Base-by-base conservation (phyloP, 306 rosid genomes). In the Castanopsis chinensis region DNA sequence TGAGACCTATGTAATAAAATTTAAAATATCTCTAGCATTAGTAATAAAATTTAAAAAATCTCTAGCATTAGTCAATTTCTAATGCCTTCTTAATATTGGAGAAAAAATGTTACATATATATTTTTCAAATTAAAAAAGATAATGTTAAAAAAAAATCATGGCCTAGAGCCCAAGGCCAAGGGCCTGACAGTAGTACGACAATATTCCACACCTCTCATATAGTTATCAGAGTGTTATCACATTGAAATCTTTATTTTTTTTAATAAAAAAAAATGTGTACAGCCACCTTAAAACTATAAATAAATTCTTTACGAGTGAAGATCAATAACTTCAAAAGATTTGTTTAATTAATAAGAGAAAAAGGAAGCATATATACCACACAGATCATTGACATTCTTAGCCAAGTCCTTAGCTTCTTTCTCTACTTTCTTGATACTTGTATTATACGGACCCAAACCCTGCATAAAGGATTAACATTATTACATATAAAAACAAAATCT, bases 371-470 rank as follows among this genome's bases (percentile, higher is more conserved):
- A 49, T 49, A 49, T 84, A 96, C 99, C 98, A 69, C 94, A 87
- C 54, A 96, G 83, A 81, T 96, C 99, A 86, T 96, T 96, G 74
- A 96, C 96, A 76, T 89, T 91, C 89, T 93, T 96, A 9, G 97
- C 99, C 99, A 89, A 89, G 10, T 89, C 99, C 84, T 96, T 96
- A 41, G 91, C 90, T 83, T 96, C 99, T 83, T 91, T 96, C 84
- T 96, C 99, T 6, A 45, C 92, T 65, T 90, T 89, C 87, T 96
- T 96, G 52, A 93, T 96, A 74, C 86, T 85, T 7, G 90, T 86
- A 59, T 97, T 91, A 64, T 96, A 96, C 33, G 99, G 99, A 53
- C 99, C 99, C 74, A 96, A 90, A 5, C 99, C 99, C 99, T 96
- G 92, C 80, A 59, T 0, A 79, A 32, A 61, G 77, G 83, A 79